Evolutionary conservation across 306 rosid species (phyloP), one percentile per base, ranked within the genome.

Genomic region (Trichosanthes truncata): DNA sequence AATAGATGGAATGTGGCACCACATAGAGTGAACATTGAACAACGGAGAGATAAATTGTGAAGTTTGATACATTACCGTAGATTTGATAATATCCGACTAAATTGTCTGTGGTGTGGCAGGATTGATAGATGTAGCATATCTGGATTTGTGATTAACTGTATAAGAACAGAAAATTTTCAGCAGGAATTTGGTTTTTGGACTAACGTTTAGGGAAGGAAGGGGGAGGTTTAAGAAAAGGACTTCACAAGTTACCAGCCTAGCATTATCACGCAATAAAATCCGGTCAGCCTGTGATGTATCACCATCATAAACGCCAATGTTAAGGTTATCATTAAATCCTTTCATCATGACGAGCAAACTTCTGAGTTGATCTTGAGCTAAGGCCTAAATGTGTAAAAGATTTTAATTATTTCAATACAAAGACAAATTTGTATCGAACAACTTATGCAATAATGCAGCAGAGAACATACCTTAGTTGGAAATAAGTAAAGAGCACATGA

Each of bases 351-450:
- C 23, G 66, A 80, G 83, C 84, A 94, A 79, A 83, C 93, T 88
- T 87, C 98, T 88, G 82, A 92, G 87, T 82, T 94, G 97, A 85
- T 94, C 98, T 86, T 94, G 98, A 86, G 97, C 97, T 80, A 92
- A 89, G 56, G 98, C 98, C 97, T 92, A 84, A 73, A 48, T 46
- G 56, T 48, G 59, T 35, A 46, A 72, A 41, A 41, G 5, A 60
- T 60, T 71, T 80, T 80, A 57, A 80, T 57, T 36, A 79, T 60
- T 65, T 52, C 20, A 73, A 33, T 56, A 7, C 45, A n/a, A 9
- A 82, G 55, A 59, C 26, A 53, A 51, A 31, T 10, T 35, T n/a
- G 38, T 21, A 73, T 49, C 25, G 20, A 65, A 52, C 63, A 14
- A 49, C 62, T 67, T 67, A 60, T 53, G 29, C 59, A 75, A 71